Conservation (phyloP, 768 basidiomycete genomes). For the Pisolithus marmoratus region DNA sequence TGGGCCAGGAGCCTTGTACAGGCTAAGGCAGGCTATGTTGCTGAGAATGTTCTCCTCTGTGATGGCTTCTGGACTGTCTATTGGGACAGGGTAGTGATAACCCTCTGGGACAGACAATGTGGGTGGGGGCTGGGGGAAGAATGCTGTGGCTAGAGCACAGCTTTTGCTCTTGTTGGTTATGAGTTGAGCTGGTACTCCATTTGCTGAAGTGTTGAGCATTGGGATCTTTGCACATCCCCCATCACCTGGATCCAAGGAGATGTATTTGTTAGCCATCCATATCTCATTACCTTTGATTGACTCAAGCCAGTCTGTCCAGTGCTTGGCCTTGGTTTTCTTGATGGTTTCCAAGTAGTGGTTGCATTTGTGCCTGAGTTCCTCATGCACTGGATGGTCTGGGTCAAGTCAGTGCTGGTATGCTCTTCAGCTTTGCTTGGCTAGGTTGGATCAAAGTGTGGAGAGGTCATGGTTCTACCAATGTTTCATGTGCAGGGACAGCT, state of each 20-base stretch:
- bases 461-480: constrained; percentile 31
- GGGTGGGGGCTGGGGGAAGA: constrained; percentile 21
- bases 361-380: constrained; percentile 4
- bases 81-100: constrained; percentile 1
- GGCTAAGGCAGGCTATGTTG: constrained; percentile 6
- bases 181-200: no score
- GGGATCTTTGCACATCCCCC: neutral
- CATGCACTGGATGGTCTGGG: constrained; percentile 19
- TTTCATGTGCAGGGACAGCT: constrained; percentile 19
- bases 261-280: constrained; percentile 22
- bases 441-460: no score
- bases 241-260: constrained; percentile 3
- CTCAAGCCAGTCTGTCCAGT: constrained; percentile 23
- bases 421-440: no score
- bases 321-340: constrained; percentile 17
- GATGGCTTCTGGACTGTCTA: neutral
- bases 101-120: neutral
- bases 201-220: no score
- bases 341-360: constrained; percentile 10
- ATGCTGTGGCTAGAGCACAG: constrained; percentile 9
- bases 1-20: constrained; percentile 18
- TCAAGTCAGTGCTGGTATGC: constrained; percentile 1
- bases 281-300: constrained; percentile 7
- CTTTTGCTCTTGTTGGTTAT: constrained; percentile 16
- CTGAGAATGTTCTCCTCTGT: constrained; percentile 11